These are phyloP conservation scores for Protomyces macrosporus DNA, from an alignment of 1,139 yeast species.

Conservation along the genomic window DNA sequence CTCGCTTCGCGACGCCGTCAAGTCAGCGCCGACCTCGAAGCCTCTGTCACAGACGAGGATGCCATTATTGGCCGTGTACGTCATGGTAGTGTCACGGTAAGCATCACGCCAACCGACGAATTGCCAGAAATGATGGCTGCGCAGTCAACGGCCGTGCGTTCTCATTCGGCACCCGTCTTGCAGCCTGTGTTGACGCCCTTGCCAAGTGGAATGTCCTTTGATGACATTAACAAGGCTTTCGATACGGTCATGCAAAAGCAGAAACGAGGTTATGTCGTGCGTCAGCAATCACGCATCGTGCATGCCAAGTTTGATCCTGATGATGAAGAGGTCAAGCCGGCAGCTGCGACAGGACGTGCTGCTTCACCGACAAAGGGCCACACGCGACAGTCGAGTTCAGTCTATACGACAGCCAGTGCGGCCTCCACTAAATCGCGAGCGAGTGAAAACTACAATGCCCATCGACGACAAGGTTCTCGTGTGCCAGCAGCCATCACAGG, in stretches of 20 bases:
- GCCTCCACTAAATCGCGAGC: background rate
- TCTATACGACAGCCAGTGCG: slow-evolving; percentile 7
- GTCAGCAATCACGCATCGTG: slow-evolving; percentile 27
- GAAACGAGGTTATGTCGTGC: slow-evolving; percentile 26
- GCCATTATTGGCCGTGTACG: background rate
- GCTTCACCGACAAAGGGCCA: slow-evolving; percentile 7
- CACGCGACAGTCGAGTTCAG: slow-evolving; percentile 23
- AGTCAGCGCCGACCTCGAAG: slow-evolving; percentile 15
- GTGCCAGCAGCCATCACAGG: slow-evolving; percentile 9
- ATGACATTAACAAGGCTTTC: slow-evolving; percentile 21
- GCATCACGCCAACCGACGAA: background rate
- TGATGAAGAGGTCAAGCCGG: background rate
- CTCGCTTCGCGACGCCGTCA: slow-evolving; percentile 23
- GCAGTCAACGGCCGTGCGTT: background rate
- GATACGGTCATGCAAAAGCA: slow-evolving; percentile 24
- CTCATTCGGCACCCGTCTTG: background rate
- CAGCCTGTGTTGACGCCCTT: slow-evolving; percentile 17
- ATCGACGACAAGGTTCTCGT: slow-evolving; percentile 8
- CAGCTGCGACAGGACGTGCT: background rate
- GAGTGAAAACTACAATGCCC: slow-evolving; percentile 7
- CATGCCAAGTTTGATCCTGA: slow-evolving; percentile 18
- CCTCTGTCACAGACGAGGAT: background rate
- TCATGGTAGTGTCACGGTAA: slow-evolving; percentile 1
- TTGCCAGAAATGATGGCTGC: background rate
- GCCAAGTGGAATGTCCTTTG: slow-evolving; percentile 14